Conservation (phyloP, 2,329 filamentous ascomycete species). For the Pseudogymnoascus sp. region DNA sequence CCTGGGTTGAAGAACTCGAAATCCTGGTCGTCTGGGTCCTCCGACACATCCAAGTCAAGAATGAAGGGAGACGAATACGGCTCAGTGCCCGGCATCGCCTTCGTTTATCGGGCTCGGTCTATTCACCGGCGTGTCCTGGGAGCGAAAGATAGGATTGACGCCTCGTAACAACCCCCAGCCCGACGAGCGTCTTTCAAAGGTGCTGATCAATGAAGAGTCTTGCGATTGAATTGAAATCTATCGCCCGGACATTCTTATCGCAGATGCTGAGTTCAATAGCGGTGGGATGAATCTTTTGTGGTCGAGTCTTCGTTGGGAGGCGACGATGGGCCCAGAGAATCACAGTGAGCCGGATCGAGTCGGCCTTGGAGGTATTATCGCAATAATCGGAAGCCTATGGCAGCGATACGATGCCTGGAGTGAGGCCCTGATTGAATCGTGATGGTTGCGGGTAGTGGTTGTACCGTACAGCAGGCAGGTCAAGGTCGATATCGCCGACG, state of each 20-base stretch:
- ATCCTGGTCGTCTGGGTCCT: conserved; percentile 26
- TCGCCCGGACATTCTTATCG: neutral
- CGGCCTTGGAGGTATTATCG: neutral
- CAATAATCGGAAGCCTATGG: neutral
- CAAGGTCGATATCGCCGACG: neutral
- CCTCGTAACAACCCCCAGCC: conserved; percentile 1
- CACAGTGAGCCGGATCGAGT: neutral
- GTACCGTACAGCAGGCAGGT: neutral
- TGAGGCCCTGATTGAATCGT: neutral
- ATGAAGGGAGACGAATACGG: conserved; percentile 26
- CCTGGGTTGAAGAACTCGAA: conserved; percentile 32
- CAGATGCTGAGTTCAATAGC: conserved; percentile 2
- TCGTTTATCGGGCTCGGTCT: conserved; percentile 7
- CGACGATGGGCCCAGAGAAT: neutral
- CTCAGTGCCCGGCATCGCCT: conserved; percentile 9
- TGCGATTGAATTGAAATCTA: neutral
- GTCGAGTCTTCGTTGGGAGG: neutral
- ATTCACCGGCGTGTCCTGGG: conserved; percentile 5
- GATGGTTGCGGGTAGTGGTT: neutral
- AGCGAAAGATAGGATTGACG: neutral
- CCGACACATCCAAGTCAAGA: conserved; percentile 30
- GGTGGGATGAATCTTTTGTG: neutral
- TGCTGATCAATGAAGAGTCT: neutral
- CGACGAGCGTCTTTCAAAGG: neutral
- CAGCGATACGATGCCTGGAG: neutral